phyloP scores from a whole-genome alignment of 2,329 filamentous ascomycete species.

The Talaromyces verruculosus region DNA sequence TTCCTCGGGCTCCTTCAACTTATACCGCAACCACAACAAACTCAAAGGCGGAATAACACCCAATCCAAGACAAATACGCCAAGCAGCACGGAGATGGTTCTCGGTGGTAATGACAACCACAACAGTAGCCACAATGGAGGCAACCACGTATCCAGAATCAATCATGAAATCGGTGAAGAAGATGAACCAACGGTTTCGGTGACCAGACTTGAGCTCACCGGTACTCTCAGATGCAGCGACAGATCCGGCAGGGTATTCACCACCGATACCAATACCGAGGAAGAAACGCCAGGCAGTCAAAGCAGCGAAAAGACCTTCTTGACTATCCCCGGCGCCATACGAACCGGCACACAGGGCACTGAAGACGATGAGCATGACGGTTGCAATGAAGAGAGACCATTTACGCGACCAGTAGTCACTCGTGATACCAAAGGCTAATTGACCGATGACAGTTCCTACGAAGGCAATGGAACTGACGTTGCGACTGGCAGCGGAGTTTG shows the following conservation, averaged over 20 bases:
- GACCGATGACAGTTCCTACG: slow-evolving; percentile 79
- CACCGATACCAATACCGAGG: slow-evolving; percentile 74
- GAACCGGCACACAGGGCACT: slow-evolving; percentile 75
- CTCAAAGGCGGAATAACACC: slow-evolving; percentile 74
- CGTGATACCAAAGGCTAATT: slow-evolving; percentile 76
- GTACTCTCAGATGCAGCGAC: slow-evolving; percentile 83
- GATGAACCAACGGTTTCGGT: slow-evolving; percentile 87
- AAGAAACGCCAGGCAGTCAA: slow-evolving; percentile 84
- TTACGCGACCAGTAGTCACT: slow-evolving; percentile 83
- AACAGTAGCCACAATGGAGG: slow-evolving; percentile 73
- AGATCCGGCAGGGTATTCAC: slow-evolving; percentile 60
- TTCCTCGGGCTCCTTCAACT: slow-evolving; percentile 75
- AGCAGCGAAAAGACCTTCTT: slow-evolving; percentile 71
- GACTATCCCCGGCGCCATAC: slow-evolving; percentile 69
- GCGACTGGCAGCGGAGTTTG: slow-evolving; percentile 64
- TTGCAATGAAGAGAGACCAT: slow-evolving; percentile 77
- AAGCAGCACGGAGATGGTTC: slow-evolving; percentile 69
- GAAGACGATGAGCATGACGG: slow-evolving; percentile 80
- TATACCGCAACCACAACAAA: slow-evolving; percentile 69
- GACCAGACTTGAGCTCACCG: slow-evolving; percentile 75
- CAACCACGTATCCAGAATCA: slow-evolving; percentile 78
- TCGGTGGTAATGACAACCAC: slow-evolving; percentile 60
- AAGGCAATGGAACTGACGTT: slow-evolving; percentile 83
- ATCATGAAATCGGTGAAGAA: slow-evolving; percentile 89
- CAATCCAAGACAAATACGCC: slow-evolving; percentile 77